A percentile compares a stretch with the other conserved stretches of the same genome.
Conservation (phyloP, 2,329 filamentous ascomycete species). For the Penicillium sp. region DNA sequence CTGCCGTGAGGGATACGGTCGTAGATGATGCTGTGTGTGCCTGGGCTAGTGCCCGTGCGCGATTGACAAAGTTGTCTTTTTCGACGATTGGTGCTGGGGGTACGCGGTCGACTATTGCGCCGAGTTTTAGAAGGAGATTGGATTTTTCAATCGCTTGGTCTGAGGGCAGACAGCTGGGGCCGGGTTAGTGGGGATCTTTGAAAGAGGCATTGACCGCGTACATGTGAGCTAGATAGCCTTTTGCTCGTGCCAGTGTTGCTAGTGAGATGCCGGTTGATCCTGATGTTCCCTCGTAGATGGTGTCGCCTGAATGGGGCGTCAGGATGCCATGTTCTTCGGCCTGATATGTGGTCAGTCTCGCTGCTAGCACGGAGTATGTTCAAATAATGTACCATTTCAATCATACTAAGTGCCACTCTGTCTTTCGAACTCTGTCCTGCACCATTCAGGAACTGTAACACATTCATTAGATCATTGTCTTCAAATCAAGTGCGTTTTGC, state of each 20-base stretch:
- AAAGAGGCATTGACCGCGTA: slow-evolving; percentile 34
- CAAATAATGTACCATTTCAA: slow-evolving; percentile 55
- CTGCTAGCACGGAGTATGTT: not conserved
- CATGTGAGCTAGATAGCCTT: slow-evolving; percentile 90
- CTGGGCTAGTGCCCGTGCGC: slow-evolving; percentile 71
- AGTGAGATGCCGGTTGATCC: slow-evolving; percentile 95
- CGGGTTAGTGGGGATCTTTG: slow-evolving; percentile 11
- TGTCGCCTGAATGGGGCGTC: slow-evolving; percentile 78
- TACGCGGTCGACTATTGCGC: slow-evolving; percentile 88
- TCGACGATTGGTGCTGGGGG: slow-evolving; percentile 91
- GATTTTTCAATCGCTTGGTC: slow-evolving; percentile 89
- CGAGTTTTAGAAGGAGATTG: slow-evolving; percentile 81
- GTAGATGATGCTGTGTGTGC: slow-evolving; percentile 61
- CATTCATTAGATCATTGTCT: slow-evolving; percentile 1
- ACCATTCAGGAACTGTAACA: slow-evolving; percentile 76
- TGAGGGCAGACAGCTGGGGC: slow-evolving; percentile 76
- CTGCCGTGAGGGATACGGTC: slow-evolving; percentile 5
- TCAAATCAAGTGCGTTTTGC: not conserved
- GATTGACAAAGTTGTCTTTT: slow-evolving; percentile 89
- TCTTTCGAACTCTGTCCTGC: slow-evolving; percentile 94
- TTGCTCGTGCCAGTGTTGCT: slow-evolving; percentile 80
- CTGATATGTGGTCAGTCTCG: slow-evolving; percentile 33
- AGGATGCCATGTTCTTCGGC: slow-evolving; percentile 78
- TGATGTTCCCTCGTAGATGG: slow-evolving; percentile 95
- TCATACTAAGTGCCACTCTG: slow-evolving; percentile 87